phyloP scores from a whole-genome alignment of 495 filamentous ascomycete species.

The Friedmanniomyces simplex region DNA sequence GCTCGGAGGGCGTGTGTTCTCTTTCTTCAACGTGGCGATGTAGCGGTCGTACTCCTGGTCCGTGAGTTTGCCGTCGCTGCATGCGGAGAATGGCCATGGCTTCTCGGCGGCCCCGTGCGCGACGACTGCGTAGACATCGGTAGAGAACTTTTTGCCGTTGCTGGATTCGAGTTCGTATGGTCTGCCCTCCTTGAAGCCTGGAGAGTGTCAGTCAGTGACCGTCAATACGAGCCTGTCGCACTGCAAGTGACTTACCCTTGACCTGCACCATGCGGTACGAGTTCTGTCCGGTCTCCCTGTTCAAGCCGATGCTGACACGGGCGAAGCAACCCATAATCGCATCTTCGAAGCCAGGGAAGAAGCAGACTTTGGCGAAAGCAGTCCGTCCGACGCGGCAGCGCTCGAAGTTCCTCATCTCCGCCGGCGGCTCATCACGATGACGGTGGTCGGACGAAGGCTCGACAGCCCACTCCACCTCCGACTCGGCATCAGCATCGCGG shows the following conservation, averaged over 20 bases:
- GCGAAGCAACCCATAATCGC: slow-evolving; percentile 68
- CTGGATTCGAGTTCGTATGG: slow-evolving; percentile 66
- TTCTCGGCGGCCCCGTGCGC: slow-evolving; percentile 67
- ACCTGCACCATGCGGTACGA: slow-evolving; percentile 80
- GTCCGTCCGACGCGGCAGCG: slow-evolving; percentile 68
- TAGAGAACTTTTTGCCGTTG: slow-evolving; percentile 61
- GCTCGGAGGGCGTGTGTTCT: slow-evolving; percentile 60
- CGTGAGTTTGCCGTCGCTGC: slow-evolving; percentile 64
- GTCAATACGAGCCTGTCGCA: background rate
- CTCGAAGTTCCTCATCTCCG: slow-evolving; percentile 70
- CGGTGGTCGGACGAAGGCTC: slow-evolving; percentile 37
- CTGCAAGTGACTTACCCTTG: slow-evolving; percentile 47
- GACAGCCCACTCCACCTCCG: slow-evolving; percentile 63
- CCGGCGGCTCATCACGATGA: slow-evolving; percentile 48
- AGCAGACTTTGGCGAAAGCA: slow-evolving; percentile 77
- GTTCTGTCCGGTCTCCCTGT: slow-evolving; percentile 54
- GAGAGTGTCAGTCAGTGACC: background rate
- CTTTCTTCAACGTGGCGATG: slow-evolving; percentile 59
- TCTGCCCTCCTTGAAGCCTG: slow-evolving; percentile 65
- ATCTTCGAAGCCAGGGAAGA: slow-evolving; percentile 78
- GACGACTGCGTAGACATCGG: slow-evolving; percentile 62
- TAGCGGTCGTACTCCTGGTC: slow-evolving; percentile 77
- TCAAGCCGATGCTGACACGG: slow-evolving; percentile 66
- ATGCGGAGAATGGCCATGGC: slow-evolving; percentile 72
- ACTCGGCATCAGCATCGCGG: slow-evolving; percentile 63